Conservation (phyloP, 805 yeast genomes). For the Pichia pseudocactophila region DNA sequence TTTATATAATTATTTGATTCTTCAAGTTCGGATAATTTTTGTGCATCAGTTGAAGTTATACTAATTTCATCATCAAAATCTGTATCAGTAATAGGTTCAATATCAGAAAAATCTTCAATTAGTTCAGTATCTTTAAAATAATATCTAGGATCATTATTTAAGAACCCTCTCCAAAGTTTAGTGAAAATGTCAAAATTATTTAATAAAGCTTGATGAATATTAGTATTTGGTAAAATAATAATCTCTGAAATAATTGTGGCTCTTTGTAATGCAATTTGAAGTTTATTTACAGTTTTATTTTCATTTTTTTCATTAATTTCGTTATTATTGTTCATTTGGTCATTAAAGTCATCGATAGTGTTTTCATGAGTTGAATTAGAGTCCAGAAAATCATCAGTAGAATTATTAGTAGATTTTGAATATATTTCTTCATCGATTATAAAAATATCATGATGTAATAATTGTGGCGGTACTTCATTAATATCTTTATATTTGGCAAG, state of each 20-base stretch:
- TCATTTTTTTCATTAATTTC: conserved; percentile 2
- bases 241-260: conserved; percentile 24
- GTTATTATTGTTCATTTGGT: not conserved
- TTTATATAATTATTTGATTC: conserved; percentile 18
- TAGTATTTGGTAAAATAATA: conserved; percentile 19
- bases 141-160: conserved; percentile 18
- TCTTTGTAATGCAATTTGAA: conserved; percentile 19
- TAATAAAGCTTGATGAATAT: conserved; percentile 18
- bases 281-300: conserved; percentile 4
- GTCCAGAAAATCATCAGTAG: conserved; percentile 8
- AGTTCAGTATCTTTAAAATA: conserved; percentile 5
- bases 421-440: not conserved
- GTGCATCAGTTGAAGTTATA: conserved; percentile 12
- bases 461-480: conserved; percentile 4
- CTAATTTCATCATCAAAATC: conserved; percentile 23
- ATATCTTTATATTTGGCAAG: conserved; percentile 10
- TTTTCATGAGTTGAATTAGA: conserved; percentile 1
- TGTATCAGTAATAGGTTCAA: conserved; percentile 10
- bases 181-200: conserved; percentile 17
- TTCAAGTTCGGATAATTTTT: conserved; percentile 12
- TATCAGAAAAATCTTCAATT: conserved; percentile 1
- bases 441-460: conserved; percentile 12
- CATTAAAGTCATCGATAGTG: not conserved
- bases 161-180: conserved; percentile 27
- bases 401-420: conserved; percentile 1